Evolutionary conservation across 2,329 filamentous ascomycete species (phyloP), one percentile per base, ranked within the genome.

Genomic region (Penicillium brevicompactum): DNA sequence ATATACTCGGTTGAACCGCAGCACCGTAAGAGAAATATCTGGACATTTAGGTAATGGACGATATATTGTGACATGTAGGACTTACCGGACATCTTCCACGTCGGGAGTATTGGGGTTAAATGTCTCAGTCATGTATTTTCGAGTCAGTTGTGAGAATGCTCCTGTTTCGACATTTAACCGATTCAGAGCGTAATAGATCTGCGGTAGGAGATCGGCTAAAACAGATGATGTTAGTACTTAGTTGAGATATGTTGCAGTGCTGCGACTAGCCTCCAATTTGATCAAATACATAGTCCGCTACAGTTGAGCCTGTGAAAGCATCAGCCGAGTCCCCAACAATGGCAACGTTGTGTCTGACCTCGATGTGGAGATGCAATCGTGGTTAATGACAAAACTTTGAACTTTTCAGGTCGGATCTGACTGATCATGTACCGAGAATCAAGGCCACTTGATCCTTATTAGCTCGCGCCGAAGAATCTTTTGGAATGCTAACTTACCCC

Each of bases 311-410:
- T 71, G 45, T 21, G 5, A 14, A 7, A 49, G 11, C 22, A 5
- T 68, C 43, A 68, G 62, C 40, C 31, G 7, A 8, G 27, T 53
- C 5, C 13, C 57, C 30, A 10, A 27, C 31, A 4, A 31, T 27
- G 13, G 4, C 9, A 8, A 13, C 13, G n/a, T 0, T 8, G 5
- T 14, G 57, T 67, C 34, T 44, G 11, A 82, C 82, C 76, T 71
- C 80, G 72, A 72, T 87, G 85, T 1, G 85, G 85, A 13, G 82
- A 83, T 2, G 84, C 84, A 54, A 87, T 81, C 0, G 85, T 87
- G 0, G 85, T 87, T 61, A 87, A 69, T 0, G 84, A 87, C 37
- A 92, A 80, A 56, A 96, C 89, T 68, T 90, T 91, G 61, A 96
- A 90, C 48, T 87, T 84, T 3, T 76, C 74, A 9, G 83, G 84